Base-by-base conservation (phyloP, 1,284 basidiomycete genomes). In the Melampsora larici-populina region DNA sequence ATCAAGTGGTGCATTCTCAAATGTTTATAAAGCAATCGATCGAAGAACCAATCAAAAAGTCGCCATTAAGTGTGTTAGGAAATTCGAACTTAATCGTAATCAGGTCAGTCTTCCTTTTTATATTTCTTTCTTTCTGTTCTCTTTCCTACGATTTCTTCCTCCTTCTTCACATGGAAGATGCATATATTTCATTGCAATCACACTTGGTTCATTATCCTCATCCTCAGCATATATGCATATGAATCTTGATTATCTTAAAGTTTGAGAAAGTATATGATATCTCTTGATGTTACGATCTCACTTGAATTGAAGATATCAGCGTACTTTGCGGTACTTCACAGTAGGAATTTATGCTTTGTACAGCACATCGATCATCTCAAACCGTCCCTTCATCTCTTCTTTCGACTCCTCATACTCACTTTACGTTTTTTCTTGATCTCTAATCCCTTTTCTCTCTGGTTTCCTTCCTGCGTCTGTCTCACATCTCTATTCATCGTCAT, bases 11-110 rank as follows among this genome's bases (percentile, higher is more conserved):
- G 97, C 97, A 51, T 99, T 99, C 84, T 98, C 96, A 15, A 94
- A 97, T 83, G 97, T 99, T 2, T 99, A 97, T 88, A 94, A 93
- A 84, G 97, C 94, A 2, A 82, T 92, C 73, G 92, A 97, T 85
- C 86, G 89, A 76, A 86, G 87, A 73, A 90, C 90, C 21, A 89
- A 90, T 24, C 87, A 90, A 83, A 92, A 92, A 85, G 92, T 97
- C 48, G 97, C 97, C 80, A 89, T 94, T 92, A 83, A 79, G 86
- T 85, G 71, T 76, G 97, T 99, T 70, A 91, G 97, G 82, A 99
- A 99, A 85, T 96, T 90, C 83, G 97, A 99, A 83, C 87, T 98
- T 79, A 97, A 92, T 84, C 89, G 92, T 66, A 91, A 91, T 17
- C 96, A 99, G 92, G 96, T 98, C 85, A 90, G 93, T 75, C 72